Evolutionary conservation across 257 asterid species (phyloP), one percentile per base, ranked within the genome.

Genomic region (Primulina eburnea): DNA sequence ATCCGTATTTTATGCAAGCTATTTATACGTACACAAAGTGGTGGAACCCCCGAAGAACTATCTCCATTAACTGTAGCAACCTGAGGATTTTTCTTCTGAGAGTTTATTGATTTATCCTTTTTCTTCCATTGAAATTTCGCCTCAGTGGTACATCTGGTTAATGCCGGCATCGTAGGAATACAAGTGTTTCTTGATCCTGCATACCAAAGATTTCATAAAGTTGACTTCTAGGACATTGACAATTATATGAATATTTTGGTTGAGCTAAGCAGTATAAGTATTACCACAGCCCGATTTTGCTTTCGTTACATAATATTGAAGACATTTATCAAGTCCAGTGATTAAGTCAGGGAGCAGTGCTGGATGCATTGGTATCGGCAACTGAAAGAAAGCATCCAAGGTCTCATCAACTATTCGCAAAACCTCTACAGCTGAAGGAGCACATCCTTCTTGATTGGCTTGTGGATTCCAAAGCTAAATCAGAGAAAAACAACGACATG

Each of bases 331-430:
- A 8, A 94, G 92, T 70, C 97, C 97, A 40, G 73, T 56, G 74
- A 91, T 83, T 75, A 94, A 73, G 76, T 91, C 97, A 0, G 97
- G 99, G 57, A 94, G 97, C 65, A 89, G 77, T 63, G 93, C 95
- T 17, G 97, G 97, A 80, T 94, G 99, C 89, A 86, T 89, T 50
- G 95, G 97, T 84, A 94, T 94, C 69, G 99, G 99, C 78, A 94
- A 85, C 81, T 72, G 85, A 77, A 94, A 94, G 78, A 81, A 94
- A 63, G 98, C 97, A 50, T 91, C 99, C 77, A 94, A 71, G 2
- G 96, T 94, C 80, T 94, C 99, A 33, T 89, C 97, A 56, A 89
- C 84, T 67, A 84, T 75, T 62, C 99, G 86, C 70, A 94, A 84
- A 77, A 89, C 90, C 80, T 94, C 99, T 24, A 89, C 83, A 73